These are phyloP conservation scores for Sphaerostilbella broomeana DNA, from an alignment of 2,329 filamentous ascomycete genomes.

Conservation along the genomic window DNA sequence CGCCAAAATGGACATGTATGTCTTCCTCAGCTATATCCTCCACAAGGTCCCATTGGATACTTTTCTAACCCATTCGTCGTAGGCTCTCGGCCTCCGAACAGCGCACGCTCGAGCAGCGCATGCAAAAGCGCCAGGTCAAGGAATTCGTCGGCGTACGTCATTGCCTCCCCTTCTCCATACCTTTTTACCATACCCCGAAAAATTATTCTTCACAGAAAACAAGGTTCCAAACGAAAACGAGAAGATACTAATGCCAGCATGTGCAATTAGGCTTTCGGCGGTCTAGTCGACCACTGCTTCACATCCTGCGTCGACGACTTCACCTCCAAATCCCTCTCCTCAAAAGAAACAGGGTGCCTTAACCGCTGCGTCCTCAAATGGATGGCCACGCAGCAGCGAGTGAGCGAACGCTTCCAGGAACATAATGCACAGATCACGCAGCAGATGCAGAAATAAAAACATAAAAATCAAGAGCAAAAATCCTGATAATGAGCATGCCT, in stretches of 20 bases:
- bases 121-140: constrained; percentile 98
- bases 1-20: constrained; percentile 27
- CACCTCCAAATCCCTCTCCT: constrained; percentile 88
- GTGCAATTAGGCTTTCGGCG: constrained; percentile 30
- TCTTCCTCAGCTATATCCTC: background rate
- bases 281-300: constrained; percentile 77
- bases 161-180: constrained; percentile 12
- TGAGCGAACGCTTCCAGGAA: constrained; percentile 83
- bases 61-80: background rate
- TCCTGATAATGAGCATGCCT: background rate
- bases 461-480: constrained; percentile 21
- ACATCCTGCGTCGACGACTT: constrained; percentile 97
- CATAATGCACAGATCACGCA: constrained; percentile 56
- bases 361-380: constrained; percentile 94
- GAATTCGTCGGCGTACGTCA: constrained; percentile 89
- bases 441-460: constrained; percentile 39
- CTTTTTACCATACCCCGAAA: too few relatives aligned
- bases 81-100: constrained; percentile 73
- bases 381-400: constrained; percentile 82
- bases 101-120: constrained; percentile 85
- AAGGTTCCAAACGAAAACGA: background rate
- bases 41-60: background rate
- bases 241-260: background rate
- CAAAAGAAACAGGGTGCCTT: constrained; percentile 85
- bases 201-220: background rate